Conservation (phyloP, 1,284 basidiomycete species). For the Irpex sp. region DNA sequence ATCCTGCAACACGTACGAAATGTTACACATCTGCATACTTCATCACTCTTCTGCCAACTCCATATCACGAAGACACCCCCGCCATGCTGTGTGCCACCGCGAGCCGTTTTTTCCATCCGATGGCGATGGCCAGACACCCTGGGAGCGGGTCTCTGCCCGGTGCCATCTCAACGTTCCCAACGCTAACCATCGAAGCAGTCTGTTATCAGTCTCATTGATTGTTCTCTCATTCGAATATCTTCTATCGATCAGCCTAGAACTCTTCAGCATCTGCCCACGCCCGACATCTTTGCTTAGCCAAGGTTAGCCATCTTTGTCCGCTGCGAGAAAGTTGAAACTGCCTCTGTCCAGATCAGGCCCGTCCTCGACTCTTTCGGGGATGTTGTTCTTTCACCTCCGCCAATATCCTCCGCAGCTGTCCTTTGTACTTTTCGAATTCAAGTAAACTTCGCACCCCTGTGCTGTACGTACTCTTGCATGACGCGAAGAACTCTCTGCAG, state of each 20-base stretch:
- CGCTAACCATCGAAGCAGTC: background rate
- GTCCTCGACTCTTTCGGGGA: background rate
- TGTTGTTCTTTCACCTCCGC: background rate
- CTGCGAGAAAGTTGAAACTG: background rate
- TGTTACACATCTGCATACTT: conserved; percentile 3
- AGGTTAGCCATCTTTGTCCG: background rate
- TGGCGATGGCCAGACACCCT: background rate
- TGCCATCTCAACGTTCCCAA: no score
- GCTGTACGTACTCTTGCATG: background rate
- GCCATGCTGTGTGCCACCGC: background rate
- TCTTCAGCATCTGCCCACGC: background rate
- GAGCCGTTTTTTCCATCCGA: background rate
- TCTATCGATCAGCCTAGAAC: background rate
- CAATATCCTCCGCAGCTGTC: background rate
- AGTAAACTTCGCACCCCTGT: background rate
- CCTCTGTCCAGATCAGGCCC: background rate
- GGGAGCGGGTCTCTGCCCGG: background rate
- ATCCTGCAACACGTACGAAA: conserved; percentile 13
- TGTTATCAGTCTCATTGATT: background rate
- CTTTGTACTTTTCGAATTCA: background rate
- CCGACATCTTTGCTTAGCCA: background rate
- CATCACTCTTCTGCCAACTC: conserved; percentile 8
- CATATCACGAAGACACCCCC: background rate
- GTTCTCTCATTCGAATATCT: background rate
- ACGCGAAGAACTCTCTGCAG: background rate